These are phyloP conservation scores for Penicillium silybi DNA, from an alignment of 495 filamentous ascomycete species.

Conservation along the genomic window DNA sequence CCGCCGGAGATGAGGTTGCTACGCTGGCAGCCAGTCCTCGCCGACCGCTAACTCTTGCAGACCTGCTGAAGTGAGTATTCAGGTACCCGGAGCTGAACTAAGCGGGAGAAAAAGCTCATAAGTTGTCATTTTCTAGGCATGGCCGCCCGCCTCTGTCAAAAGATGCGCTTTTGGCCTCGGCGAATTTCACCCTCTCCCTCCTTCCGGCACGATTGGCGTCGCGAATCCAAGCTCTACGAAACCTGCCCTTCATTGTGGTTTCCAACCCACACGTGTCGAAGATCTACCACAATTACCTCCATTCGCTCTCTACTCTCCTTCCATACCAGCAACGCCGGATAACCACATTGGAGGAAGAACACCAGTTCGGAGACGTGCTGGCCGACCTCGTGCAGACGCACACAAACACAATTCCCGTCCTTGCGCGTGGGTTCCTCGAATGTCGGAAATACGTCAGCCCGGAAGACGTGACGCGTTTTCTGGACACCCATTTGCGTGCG, in stretches of 20 bases:
- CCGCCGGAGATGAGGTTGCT: constrained; percentile 69
- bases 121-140: constrained; percentile 50
- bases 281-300: constrained; percentile 93
- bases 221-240: constrained; percentile 85
- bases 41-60: constrained; percentile 77
- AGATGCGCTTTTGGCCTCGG: constrained; percentile 75
- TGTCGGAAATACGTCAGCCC: constrained; percentile 82
- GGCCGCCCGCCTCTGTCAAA: constrained; percentile 84
- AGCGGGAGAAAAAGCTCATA: background rate
- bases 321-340: constrained; percentile 77
- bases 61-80: constrained; percentile 71
- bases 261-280: constrained; percentile 87
- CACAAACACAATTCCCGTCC: constrained; percentile 85
- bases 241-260: constrained; percentile 95
- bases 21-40: constrained; percentile 72
- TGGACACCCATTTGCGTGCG: constrained; percentile 91
- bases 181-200: constrained; percentile 90
- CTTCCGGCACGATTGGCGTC: constrained; percentile 92
- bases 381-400: constrained; percentile 92
- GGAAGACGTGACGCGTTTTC: constrained; percentile 76
- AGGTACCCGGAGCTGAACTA: background rate
- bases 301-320: constrained; percentile 83
- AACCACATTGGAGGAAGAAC: constrained; percentile 80
- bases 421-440: constrained; percentile 89
- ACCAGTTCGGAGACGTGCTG: constrained; percentile 83